Percentiles rank a stretch among this genome's conserved stretches.
Conservation (phyloP, 495 filamentous ascomycete genomes). For the Penicillium atrosanguineum region DNA sequence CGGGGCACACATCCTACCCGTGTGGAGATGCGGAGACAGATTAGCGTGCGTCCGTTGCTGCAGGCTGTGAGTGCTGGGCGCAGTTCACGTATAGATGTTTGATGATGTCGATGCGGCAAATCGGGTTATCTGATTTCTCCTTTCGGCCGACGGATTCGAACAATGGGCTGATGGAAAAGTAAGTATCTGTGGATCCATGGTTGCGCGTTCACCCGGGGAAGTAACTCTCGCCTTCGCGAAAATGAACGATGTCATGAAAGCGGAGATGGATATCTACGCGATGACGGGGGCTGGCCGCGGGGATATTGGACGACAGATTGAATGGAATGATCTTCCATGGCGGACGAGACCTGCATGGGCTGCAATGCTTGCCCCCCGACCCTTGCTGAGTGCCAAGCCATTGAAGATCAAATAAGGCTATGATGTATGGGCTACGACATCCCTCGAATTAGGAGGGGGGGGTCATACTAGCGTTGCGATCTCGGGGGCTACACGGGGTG, state of each 20-base stretch:
- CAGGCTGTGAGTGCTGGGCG: conserved; percentile 1
- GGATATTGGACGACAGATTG: conserved; percentile 1
- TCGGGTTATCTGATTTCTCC: conserved; percentile 1
- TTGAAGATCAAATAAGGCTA: neutral
- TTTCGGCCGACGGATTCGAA: conserved; percentile 14
- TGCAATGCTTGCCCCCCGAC: conserved; percentile 16
- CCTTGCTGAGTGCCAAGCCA: conserved; percentile 22
- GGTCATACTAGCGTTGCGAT: neutral
- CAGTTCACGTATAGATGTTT: neutral
- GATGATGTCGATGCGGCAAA: neutral
- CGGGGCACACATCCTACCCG: conserved; percentile 5
- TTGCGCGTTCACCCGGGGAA: conserved; percentile 3
- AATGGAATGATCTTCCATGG: conserved; percentile 18
- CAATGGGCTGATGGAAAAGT: conserved; percentile 11
- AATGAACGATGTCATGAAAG: conserved; percentile 27
- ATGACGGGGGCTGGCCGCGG: neutral
- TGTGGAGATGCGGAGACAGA: conserved; percentile 27
- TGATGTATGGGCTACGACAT: conserved; percentile 3
- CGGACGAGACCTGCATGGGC: conserved; percentile 10
- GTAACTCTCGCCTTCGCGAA: conserved; percentile 3
- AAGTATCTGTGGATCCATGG: conserved; percentile 16
- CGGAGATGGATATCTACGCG: conserved; percentile 2
- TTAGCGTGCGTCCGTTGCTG: conserved; percentile 10
- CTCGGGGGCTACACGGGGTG: neutral
- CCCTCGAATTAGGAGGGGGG: neutral